A percentile compares a stretch with the other conserved stretches of the same genome.
Evolutionary conservation across 2,329 filamentous ascomycete genomes (phyloP).

Genomic region (Exophiala dermatitidis): DNA sequence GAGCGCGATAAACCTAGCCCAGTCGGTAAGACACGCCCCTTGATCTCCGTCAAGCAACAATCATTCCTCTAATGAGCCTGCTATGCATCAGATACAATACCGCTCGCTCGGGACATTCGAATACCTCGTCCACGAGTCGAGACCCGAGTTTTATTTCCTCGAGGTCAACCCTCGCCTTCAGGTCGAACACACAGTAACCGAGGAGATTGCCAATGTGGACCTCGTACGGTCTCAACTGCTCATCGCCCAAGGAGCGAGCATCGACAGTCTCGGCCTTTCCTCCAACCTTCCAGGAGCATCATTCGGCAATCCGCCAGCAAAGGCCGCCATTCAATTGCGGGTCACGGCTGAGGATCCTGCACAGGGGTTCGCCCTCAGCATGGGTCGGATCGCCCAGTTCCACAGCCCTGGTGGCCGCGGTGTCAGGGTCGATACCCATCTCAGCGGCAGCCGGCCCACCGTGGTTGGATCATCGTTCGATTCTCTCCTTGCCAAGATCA

Average conservation of each 20-base stretch:
- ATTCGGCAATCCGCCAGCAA: slow-evolving; percentile 28
- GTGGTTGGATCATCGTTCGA: slow-evolving; percentile 52
- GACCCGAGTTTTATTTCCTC: slow-evolving; percentile 50
- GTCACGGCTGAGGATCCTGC: slow-evolving; percentile 52
- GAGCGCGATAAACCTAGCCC: slow-evolving; percentile 48
- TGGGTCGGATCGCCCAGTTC: slow-evolving; percentile 52
- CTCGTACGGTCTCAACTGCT: slow-evolving; percentile 50
- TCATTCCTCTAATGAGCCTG: too few species aligned
- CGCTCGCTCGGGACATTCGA: slow-evolving; percentile 58
- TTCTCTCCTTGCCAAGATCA: slow-evolving; percentile 53
- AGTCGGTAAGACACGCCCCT: slow-evolving; percentile 6
- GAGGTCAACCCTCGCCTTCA: slow-evolving; percentile 56
- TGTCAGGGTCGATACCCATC: slow-evolving; percentile 50
- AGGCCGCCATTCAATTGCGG: slow-evolving; percentile 47
- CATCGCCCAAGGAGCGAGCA: slow-evolving; percentile 44
- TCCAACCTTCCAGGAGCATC: slow-evolving; percentile 27
- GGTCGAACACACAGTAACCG: slow-evolving; percentile 57
- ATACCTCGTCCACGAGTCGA: slow-evolving; percentile 50
- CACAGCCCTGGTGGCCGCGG: slow-evolving; percentile 52
- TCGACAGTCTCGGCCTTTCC: slow-evolving; percentile 31
- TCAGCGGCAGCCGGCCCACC: slow-evolving; percentile 35
- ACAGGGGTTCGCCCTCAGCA: slow-evolving; percentile 50
- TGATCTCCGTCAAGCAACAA: not conserved
- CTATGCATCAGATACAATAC: slow-evolving; percentile 40
- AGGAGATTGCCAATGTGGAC: slow-evolving; percentile 48